Base-by-base conservation (phyloP, 371 early-diverging fungal species). In the Haplosporangium sp. region DNA sequence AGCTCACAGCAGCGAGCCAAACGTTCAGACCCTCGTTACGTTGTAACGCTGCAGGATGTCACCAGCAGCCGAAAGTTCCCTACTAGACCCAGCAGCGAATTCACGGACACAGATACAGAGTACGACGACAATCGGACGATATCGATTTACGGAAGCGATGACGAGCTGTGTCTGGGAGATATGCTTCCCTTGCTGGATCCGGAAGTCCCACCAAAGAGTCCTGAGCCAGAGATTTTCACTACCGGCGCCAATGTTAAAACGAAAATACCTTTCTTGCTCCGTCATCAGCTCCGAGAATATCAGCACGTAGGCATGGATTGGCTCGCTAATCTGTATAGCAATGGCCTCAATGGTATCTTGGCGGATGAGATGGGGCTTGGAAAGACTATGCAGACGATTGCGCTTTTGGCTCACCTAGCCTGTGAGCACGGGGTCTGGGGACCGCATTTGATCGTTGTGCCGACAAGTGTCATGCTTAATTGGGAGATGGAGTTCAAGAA, bases 331-430 rank as follows among this genome's bases (percentile, higher is more conserved):
- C 84, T 99, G 56, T 98, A 98, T 84, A 93, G 94, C 67, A 97
- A 98, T 69, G 86, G 93, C 9, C 84, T 95, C 54, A 96, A 96
- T 76, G 98, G 99, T 37, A 99, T 99, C 57, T 85, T 99, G 61
- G 99, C 99, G 0, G 99, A 99, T 83, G 99, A 99, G 83, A 99
- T 99, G 99, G 97, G 98, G 14, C 83, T 98, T 20, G 98, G 97
- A 43, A 96, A 98, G 81, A 97, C 98, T 0, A 95, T 99, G 69
- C 99, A 99, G 79, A 98, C 99, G 14, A 96, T 99, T 50, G 90
- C 93, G 0, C 73, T 94, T 6, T 80, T 94, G 36, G 94, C 94
- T 1, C 88, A 93, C 56, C 74, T 95, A 42, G 94, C 94, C 6
- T 90, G 90, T 58, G 88, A 87, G 20, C 80, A 86, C 61, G 90